phyloP scores from a whole-genome alignment of 805 yeast species.

The Spathaspora passalidarum region DNA sequence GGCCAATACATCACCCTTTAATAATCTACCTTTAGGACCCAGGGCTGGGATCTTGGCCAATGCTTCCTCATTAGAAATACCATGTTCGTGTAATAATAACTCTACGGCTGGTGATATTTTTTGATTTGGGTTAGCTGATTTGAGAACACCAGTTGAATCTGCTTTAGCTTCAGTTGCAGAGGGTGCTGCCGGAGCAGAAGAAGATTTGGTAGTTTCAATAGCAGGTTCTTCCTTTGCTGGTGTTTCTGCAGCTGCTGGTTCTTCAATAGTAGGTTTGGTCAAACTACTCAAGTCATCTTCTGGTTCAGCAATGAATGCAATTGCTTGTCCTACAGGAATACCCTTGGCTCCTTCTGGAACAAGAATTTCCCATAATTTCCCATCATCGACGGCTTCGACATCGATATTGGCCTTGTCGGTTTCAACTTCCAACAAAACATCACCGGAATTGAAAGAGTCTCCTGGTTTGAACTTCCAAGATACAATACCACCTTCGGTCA shows the following conservation, averaged over 20 bases:
- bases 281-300: conserved; percentile 75
- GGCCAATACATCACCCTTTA: conserved; percentile 90
- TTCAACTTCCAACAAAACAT: conserved; percentile 76
- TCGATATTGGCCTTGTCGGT: conserved; percentile 83
- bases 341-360: conserved; percentile 73
- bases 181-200: conserved; percentile 10
- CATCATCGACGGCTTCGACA: conserved; percentile 91
- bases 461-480: conserved; percentile 79
- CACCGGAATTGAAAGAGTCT: conserved; percentile 76
- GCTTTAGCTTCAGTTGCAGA: not conserved
- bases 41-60: conserved; percentile 69
- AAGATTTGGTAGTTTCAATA: conserved; percentile 11
- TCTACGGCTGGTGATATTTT: conserved; percentile 78
- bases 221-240: conserved; percentile 11
- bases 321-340: conserved; percentile 81
- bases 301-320: conserved; percentile 84
- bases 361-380: conserved; percentile 74
- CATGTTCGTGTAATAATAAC: conserved; percentile 55
- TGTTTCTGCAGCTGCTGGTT: conserved; percentile 16
- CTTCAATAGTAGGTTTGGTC: conserved; percentile 51
- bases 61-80: conserved; percentile 70
- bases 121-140: conserved; percentile 63
- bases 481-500: conserved; percentile 93
- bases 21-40: conserved; percentile 84
- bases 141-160: conserved; percentile 14